Evolutionary conservation across 179 eudicot species (phyloP), one percentile per base, ranked within the genome.

Genomic region (Kewa caespitosa): DNA sequence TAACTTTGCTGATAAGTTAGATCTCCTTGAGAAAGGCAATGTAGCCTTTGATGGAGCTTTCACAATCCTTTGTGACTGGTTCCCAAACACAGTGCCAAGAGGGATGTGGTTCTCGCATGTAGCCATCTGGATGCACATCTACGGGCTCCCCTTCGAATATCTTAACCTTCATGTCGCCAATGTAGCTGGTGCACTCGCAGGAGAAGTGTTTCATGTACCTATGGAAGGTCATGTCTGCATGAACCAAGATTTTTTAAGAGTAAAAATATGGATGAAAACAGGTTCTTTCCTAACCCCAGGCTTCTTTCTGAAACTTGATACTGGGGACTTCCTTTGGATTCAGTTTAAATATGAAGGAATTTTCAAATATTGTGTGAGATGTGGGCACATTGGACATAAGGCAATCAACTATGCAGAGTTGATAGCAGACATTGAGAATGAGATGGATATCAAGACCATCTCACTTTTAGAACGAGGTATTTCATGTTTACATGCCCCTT

Each of bases 261-360:
- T 38, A 36, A 4, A 13, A 27, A 43, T 65, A 15, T 12, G 30
- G 2, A 10, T 65, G 0, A 3, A 65, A 5, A 4, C 32, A 7
- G 28, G 25, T 65, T 41, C 23, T 1, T 43, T 43, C 7, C n/a
- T 65, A 33, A 20, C 22, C 23, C 69, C 69, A 1, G 69, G 69
- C 20, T 65, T 65, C 46, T 38, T 65, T 20, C 2, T 65, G 1
- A 7, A 33, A 18, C 4, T 17, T 14, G 1, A 8, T 38, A 32
- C 6, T 33, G 17, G n/a, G 32, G 14, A 4, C 12, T 36, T 64
- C 6, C 6, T 34, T 8, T 64, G 69, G 69, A 18, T 65, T 36
- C 69, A 65, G 43, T 65, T 65, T 28, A 5, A 31, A n/a, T 65
- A 65, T 65, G 69, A 65, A 22, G 69, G 32, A 1, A 27, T 65